These are phyloP conservation scores for Micromonas commoda DNA, from an alignment of 139 green algal species.

Conservation along the genomic window DNA sequence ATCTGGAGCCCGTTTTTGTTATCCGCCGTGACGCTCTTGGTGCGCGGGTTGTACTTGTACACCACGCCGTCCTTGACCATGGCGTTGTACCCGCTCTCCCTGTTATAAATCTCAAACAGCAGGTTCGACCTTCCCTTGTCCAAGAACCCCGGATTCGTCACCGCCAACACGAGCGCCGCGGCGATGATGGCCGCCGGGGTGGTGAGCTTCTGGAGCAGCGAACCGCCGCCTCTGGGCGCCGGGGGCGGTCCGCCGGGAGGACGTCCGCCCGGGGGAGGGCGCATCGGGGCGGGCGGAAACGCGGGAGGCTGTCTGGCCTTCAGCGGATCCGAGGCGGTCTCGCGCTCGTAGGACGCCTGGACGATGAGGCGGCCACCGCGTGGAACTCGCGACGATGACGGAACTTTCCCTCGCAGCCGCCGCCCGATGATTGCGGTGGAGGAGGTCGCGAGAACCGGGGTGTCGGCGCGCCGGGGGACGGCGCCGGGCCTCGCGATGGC, in stretches of 20 bases:
- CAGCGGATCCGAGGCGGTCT: too few relatives aligned
- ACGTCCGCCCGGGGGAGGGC: neutral
- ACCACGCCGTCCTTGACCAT: neutral
- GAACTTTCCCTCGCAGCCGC: too few relatives aligned
- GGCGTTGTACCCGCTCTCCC: neutral
- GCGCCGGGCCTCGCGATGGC: too few relatives aligned
- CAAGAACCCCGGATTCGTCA: constrained; percentile 7
- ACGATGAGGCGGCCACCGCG: too few relatives aligned
- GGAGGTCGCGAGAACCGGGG: too few relatives aligned
- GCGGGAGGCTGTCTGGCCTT: too few relatives aligned
- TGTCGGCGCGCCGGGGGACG: too few relatives aligned
- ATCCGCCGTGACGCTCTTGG: neutral
- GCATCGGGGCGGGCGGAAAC: too few relatives aligned
- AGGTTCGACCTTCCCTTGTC: neutral
- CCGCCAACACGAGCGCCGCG: neutral
- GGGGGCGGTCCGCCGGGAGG: neutral
- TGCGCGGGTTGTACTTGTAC: neutral
- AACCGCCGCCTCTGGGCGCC: neutral
- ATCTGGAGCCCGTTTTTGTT: constrained; percentile 4
- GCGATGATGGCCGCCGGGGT: neutral
- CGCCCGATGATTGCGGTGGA: too few relatives aligned
- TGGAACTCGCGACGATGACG: too few relatives aligned
- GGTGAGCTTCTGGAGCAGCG: neutral
- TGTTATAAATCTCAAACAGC: constrained; percentile 3
- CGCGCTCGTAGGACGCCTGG: too few relatives aligned